Evolutionary conservation across 106 monocot genomes (phyloP).

Genomic region (Cymbidium sinense): DNA sequence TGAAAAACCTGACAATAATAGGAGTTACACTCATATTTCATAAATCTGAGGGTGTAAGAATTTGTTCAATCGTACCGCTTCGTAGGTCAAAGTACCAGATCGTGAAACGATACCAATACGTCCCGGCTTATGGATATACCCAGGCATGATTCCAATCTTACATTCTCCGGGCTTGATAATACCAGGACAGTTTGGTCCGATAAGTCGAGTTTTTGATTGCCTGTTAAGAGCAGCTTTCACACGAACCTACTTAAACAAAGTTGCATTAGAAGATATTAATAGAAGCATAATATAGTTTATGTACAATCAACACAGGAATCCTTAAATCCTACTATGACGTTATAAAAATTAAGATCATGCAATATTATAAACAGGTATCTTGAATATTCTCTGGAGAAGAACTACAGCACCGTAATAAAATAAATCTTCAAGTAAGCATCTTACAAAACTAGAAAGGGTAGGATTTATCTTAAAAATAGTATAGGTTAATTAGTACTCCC

Average conservation of each 20-base stretch:
- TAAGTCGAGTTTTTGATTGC: conserved; percentile 91
- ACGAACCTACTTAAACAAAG: conserved; percentile 51
- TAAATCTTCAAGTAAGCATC: not conserved
- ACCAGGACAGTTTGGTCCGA: conserved; percentile 97
- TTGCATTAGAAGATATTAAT: not conserved
- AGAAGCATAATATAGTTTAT: not conserved
- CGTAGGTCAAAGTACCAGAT: conserved; percentile 98
- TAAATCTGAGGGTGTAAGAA: not conserved
- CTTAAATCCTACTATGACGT: not conserved
- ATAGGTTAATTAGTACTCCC: not conserved
- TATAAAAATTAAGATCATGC: not conserved
- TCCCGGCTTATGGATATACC: conserved; percentile 99
- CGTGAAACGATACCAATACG: conserved; percentile 93
- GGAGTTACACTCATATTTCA: not conserved
- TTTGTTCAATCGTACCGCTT: conserved; percentile 55
- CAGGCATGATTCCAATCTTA: conserved; percentile 99
- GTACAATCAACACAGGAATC: not conserved
- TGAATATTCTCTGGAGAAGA: not conserved
- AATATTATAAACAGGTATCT: not conserved
- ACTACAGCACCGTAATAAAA: not conserved
- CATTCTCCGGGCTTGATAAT: conserved; percentile 99
- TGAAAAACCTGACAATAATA: conserved; percentile 72
- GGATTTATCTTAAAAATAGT: not conserved
- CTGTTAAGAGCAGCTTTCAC: conserved; percentile 97
- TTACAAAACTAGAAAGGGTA: not conserved